phyloP scores from a whole-genome alignment of 139 green algal genomes.

The Chlorella sp. region DNA sequence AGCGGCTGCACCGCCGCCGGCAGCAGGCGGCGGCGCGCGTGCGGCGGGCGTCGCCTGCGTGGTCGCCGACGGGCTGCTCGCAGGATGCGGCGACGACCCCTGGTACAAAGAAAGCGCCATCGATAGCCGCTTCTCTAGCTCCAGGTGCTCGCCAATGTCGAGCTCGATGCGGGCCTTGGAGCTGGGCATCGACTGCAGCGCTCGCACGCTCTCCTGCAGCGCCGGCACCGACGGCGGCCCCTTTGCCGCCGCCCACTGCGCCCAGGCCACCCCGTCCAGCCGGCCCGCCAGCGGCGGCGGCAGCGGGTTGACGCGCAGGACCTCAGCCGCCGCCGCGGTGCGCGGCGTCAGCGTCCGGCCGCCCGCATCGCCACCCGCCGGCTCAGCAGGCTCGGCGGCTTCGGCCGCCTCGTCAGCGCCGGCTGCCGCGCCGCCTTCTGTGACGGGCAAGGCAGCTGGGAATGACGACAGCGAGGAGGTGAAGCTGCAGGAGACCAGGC shows the following conservation, averaged over 20 bases:
- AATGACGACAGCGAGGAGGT: too few relatives aligned
- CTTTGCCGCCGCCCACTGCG: background rate
- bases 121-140: background rate
- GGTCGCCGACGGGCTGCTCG: background rate
- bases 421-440: too few relatives aligned
- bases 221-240: background rate
- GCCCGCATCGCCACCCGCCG: too few relatives aligned
- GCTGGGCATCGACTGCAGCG: slow-evolving; percentile 11
- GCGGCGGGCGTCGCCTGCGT: background rate
- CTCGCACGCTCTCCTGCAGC: background rate
- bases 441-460: too few relatives aligned
- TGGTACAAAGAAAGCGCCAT: slow-evolving; percentile 10
- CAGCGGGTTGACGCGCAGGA: background rate
- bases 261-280: background rate
- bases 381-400: too few relatives aligned
- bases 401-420: too few relatives aligned
- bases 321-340: background rate
- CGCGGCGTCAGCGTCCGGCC: background rate
- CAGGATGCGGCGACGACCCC: background rate
- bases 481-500: too few relatives aligned
- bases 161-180: slow-evolving; percentile 3
- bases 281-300: background rate
- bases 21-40: background rate
- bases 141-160: background rate
- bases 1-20: background rate